Conservation (phyloP, 306 rosid genomes). For the Lathyrus oleraceus region DNA sequence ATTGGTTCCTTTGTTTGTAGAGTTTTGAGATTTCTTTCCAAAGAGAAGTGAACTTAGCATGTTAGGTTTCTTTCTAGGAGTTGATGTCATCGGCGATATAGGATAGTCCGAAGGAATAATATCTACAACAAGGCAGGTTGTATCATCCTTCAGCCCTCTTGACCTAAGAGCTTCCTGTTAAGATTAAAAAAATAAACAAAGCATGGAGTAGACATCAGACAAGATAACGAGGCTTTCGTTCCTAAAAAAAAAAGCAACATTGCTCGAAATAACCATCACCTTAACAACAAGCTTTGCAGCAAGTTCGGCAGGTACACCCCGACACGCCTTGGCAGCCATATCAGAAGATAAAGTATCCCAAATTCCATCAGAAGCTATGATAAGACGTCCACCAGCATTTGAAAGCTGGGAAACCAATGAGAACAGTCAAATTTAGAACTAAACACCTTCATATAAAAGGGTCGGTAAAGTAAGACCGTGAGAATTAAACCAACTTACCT, state of each 20-base stretch:
- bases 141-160: slow-evolving; percentile 96
- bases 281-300: slow-evolving; percentile 97
- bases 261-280: slow-evolving; percentile 45
- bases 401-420: slow-evolving; percentile 60
- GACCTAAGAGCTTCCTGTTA: slow-evolving; percentile 92
- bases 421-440: slow-evolving; percentile 22
- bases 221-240: slow-evolving; percentile 23
- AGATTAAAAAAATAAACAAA: slow-evolving; percentile 29
- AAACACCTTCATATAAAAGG: slow-evolving; percentile 8
- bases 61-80: slow-evolving; percentile 72
- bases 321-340: slow-evolving; percentile 81
- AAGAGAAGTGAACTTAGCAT: slow-evolving; percentile 66
- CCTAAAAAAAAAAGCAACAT: not conserved
- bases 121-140: slow-evolving; percentile 97
- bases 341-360: slow-evolving; percentile 96
- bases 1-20: slow-evolving; percentile 60
- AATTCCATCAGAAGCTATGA: slow-evolving; percentile 96
- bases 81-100: slow-evolving; percentile 57
- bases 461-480: slow-evolving; percentile 11
- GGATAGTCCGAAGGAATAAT: slow-evolving; percentile 82
- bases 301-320: slow-evolving; percentile 88
- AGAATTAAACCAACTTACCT: slow-evolving; percentile 54
- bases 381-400: slow-evolving; percentile 81
- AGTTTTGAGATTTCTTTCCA: slow-evolving; percentile 72
- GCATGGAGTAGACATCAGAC: slow-evolving; percentile 18